phyloP scores from a whole-genome alignment of 2,329 filamentous ascomycete species.

The Diaporthe sp. region DNA sequence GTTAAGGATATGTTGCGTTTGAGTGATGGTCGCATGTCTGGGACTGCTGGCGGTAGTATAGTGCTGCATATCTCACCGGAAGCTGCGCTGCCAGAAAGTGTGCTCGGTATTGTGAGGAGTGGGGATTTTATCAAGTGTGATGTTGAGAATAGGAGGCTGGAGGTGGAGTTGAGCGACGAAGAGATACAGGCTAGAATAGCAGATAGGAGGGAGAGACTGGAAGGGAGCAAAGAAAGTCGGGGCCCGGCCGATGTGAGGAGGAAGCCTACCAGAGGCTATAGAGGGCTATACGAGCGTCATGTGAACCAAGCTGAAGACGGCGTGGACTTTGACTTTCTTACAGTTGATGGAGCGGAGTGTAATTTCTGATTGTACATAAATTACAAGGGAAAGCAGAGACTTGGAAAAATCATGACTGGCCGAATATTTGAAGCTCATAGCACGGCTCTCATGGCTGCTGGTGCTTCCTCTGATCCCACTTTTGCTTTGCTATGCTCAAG shows the following conservation, averaged over 20 bases:
- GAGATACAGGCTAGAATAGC: conserved; percentile 75
- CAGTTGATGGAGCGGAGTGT: conserved; percentile 54
- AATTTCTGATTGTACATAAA: background rate
- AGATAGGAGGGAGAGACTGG: conserved; percentile 62
- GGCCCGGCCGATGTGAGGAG: conserved; percentile 42
- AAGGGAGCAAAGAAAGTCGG: conserved; percentile 46
- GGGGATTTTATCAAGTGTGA: conserved; percentile 87
- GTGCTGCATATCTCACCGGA: conserved; percentile 91
- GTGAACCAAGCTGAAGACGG: conserved; percentile 73
- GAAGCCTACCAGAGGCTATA: conserved; percentile 65
- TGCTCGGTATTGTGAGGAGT: conserved; percentile 81
- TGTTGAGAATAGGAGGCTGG: conserved; percentile 74
- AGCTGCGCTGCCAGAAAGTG: conserved; percentile 80
- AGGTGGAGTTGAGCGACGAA: conserved; percentile 74
- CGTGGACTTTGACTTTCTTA: conserved; percentile 74
- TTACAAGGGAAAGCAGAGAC: background rate
- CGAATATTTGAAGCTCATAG: background rate
- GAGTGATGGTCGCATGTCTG: conserved; percentile 89
- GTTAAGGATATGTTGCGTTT: conserved; percentile 86
- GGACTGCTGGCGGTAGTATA: conserved; percentile 90
- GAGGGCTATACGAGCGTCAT: conserved; percentile 69
- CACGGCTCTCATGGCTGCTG: background rate
- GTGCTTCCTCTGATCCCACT: background rate
- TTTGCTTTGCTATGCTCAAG: background rate
- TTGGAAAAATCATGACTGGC: background rate